phyloP scores from a whole-genome alignment of 1,139 yeast genomes.

The Debaryomyces udenii region DNA sequence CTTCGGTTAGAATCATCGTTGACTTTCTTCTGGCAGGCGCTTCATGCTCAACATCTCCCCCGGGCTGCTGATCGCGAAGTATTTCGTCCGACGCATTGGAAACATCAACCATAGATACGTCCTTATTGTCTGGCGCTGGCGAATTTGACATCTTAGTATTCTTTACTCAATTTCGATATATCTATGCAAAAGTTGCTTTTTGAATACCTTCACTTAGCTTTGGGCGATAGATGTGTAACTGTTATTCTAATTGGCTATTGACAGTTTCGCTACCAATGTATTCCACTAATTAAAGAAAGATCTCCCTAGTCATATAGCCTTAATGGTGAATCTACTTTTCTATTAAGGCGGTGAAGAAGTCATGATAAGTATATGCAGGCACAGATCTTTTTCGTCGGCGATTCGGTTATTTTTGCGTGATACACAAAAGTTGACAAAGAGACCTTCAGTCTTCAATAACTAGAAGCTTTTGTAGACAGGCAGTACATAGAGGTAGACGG shows the following conservation, averaged over 20 bases:
- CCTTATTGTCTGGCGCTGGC: slow-evolving; percentile 22
- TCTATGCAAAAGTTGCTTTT: no score
- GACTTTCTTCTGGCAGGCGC: slow-evolving; percentile 42
- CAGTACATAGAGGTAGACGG: no score
- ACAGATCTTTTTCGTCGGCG: background rate
- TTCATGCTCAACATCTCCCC: slow-evolving; percentile 6
- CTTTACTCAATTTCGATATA: background rate
- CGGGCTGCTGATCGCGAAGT: slow-evolving; percentile 9
- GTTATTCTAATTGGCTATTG: background rate
- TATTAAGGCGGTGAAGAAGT: slow-evolving; percentile 8
- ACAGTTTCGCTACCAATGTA: no score
- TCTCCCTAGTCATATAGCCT: no score
- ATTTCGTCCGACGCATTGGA: slow-evolving; percentile 29
- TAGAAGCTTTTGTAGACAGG: no score
- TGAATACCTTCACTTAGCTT: no score
- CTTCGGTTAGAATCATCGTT: slow-evolving; percentile 46
- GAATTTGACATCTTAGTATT: slow-evolving; percentile 11
- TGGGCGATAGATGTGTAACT: no score
- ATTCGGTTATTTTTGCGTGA: slow-evolving; percentile 7
- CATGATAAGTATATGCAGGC: slow-evolving; percentile 8
- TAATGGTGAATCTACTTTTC: no score
- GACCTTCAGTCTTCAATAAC: no score
- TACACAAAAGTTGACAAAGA: no score
- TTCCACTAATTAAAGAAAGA: no score
- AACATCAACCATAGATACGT: slow-evolving; percentile 49